Evolutionary conservation across 202 grass and related monocot genomes (phyloP), one percentile per base, ranked within the genome.

Genomic region (Hordeum pubiflorum): DNA sequence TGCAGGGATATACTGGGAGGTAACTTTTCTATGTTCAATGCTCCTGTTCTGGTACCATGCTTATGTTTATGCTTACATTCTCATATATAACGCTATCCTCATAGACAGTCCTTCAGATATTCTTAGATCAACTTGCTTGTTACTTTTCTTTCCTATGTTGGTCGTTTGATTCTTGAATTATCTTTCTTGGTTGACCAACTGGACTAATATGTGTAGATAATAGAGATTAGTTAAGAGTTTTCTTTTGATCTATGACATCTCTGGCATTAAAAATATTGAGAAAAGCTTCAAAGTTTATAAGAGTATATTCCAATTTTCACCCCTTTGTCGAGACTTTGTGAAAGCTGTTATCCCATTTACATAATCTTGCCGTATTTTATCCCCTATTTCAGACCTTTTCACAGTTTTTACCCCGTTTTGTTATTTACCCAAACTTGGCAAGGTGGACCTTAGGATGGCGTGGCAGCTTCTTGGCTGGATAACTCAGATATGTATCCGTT

Each of bases 1-100:
- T 60, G 87, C 86, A 64, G 90, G 91, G 91, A 94, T 97, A 86
- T 97, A 97, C 67, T 94, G 88, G 94, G 88, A 97, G 94, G 91
- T 89, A 92, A 63, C 4, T 71, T 15, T 76, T 57, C 74, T 79
- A 5, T 43, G 74, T 81, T 24, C 23, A 22, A 6, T 79, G 41
- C 57, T 79, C 2, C 66, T 21, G 9, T 76, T 61, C 17, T 75
- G 32, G 21, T 41, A 21, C 17, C 57, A 48, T 72, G 5, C n/a
- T 44, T 63, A 36, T 9, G 24, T 33, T 71, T 52, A 33, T 6
- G 0, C 0, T 73, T 58, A 14, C 38, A 44, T 29, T 73, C 22
- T 56, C 59, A 3, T 69, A 14, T 37, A 15, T 20, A 64, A 58
- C 36, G 8, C 14, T 72, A 64, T 72, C 43, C 55, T 79, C 18